These are phyloP conservation scores for Scenedesmus sp. DNA, from an alignment of 163 green algal genomes.

Conservation along the genomic window DNA sequence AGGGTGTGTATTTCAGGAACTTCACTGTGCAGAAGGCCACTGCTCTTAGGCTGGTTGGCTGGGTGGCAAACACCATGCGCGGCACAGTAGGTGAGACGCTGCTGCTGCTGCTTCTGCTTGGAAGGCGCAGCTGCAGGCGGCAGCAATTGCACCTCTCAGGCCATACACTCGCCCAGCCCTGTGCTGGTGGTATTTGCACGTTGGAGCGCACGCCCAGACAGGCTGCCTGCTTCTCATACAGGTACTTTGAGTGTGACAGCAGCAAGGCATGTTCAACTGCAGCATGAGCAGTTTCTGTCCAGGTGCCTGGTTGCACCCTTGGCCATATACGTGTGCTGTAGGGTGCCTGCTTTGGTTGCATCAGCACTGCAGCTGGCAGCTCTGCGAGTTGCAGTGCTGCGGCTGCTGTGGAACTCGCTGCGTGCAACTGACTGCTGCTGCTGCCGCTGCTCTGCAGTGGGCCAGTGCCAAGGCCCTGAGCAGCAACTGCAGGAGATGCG, in stretches of 20 bases:
- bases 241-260: no score
- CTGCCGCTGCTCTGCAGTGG: conserved; percentile 12
- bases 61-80: conserved; percentile 61
- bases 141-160: neutral
- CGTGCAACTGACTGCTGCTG: neutral
- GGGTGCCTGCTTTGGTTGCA: neutral
- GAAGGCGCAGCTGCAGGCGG: neutral
- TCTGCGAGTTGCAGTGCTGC: neutral
- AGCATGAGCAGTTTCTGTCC: no score
- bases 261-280: neutral
- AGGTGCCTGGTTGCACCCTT: no score
- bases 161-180: no score
- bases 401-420: neutral
- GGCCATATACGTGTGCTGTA: no score
- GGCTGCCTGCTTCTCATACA: no score
- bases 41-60: conserved; percentile 59
- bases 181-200: no score
- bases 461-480: conserved; percentile 54
- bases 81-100: conserved; percentile 52
- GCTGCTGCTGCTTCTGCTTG: neutral
- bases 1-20: conserved; percentile 67
- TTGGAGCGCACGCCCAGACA: no score
- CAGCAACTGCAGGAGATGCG: conserved; percentile 52
- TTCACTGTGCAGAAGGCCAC: conserved; percentile 60
- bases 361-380: neutral